A percentile compares a stretch with the other conserved stretches of the same genome.
Conservation (phyloP, 2,329 filamentous ascomycete genomes). For the Talaromyces piceae region DNA sequence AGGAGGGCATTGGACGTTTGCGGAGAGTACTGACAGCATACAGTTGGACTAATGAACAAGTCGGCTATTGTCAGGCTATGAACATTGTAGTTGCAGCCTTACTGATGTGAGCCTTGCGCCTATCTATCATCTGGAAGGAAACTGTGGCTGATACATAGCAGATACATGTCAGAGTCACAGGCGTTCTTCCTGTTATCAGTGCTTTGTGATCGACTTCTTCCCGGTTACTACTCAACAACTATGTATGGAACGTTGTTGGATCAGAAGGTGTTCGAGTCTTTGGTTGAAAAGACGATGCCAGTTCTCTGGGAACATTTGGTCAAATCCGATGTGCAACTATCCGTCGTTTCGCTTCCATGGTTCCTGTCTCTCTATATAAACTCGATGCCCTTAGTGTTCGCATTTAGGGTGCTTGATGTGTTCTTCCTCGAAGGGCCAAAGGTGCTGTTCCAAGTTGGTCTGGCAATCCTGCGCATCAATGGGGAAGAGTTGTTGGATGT, state of each 20-base stretch:
- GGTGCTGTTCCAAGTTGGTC: constrained; percentile 90
- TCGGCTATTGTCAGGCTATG: constrained; percentile 99
- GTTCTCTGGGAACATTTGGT: constrained; percentile 97
- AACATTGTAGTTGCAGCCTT: constrained; percentile 98
- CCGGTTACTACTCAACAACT: constrained; percentile 95
- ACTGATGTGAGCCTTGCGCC: constrained; percentile 57
- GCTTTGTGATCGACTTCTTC: constrained; percentile 84
- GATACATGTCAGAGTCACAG: constrained; percentile 92
- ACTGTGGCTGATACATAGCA: constrained; percentile 31
- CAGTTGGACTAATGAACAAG: constrained; percentile 91
- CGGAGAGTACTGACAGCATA: constrained; percentile 91
- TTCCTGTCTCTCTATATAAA: constrained; percentile 98
- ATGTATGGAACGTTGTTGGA: constrained; percentile 98
- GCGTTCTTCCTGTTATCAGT: constrained; percentile 91
- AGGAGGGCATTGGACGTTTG: constrained; percentile 85
- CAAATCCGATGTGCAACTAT: constrained; percentile 92
- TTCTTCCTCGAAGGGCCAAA: constrained; percentile 98
- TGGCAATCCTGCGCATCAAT: constrained; percentile 95
- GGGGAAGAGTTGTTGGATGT: constrained; percentile 93
- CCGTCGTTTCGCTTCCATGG: constrained; percentile 95
- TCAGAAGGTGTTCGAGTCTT: constrained; percentile 92
- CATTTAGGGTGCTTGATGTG: constrained; percentile 90
- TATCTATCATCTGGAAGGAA: background rate
- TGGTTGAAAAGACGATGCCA: constrained; percentile 99
- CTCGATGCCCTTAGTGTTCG: constrained; percentile 97